Evolutionary conservation across 306 rosid species (phyloP).

Genomic region (Hippophae gyantsensis): DNA sequence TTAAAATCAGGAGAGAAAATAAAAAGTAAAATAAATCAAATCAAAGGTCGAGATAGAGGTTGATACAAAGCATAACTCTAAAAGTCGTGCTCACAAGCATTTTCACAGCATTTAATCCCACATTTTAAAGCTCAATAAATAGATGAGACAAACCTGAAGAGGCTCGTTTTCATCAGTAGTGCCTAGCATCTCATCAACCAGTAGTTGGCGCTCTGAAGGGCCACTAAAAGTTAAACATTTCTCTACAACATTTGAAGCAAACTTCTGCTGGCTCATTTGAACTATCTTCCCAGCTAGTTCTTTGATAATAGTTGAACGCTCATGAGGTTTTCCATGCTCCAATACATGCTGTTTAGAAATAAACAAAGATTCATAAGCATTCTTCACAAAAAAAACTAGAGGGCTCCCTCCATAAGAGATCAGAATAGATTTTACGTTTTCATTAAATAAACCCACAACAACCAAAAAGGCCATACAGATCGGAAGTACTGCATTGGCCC

Average conservation of each 20-base stretch:
- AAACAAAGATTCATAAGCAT: constrained; percentile 1
- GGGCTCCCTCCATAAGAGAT: neutral
- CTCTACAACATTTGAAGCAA: constrained; percentile 92
- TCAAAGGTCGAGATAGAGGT: too few species aligned
- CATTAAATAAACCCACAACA: neutral
- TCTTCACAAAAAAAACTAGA: neutral
- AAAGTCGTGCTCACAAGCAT: neutral
- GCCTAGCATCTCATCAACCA: constrained; percentile 93
- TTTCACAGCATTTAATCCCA: neutral
- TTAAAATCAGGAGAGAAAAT: too few species aligned
- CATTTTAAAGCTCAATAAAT: neutral
- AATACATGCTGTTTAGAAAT: constrained; percentile 54
- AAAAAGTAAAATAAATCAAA: too few species aligned
- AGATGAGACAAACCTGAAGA: constrained; percentile 61
- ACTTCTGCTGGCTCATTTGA: constrained; percentile 96
- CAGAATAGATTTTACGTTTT: neutral
- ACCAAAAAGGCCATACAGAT: neutral
- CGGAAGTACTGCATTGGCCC: neutral
- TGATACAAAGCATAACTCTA: too few species aligned
- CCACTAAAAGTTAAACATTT: constrained; percentile 85
- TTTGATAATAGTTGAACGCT: constrained; percentile 75
- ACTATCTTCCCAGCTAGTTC: constrained; percentile 86
- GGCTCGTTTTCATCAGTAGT: constrained; percentile 94
- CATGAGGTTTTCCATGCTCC: constrained; percentile 88
- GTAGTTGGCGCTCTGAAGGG: constrained; percentile 68